phyloP scores from a whole-genome alignment of 192 early-diverging fungal species.

The Entomortierella chlamydospora region DNA sequence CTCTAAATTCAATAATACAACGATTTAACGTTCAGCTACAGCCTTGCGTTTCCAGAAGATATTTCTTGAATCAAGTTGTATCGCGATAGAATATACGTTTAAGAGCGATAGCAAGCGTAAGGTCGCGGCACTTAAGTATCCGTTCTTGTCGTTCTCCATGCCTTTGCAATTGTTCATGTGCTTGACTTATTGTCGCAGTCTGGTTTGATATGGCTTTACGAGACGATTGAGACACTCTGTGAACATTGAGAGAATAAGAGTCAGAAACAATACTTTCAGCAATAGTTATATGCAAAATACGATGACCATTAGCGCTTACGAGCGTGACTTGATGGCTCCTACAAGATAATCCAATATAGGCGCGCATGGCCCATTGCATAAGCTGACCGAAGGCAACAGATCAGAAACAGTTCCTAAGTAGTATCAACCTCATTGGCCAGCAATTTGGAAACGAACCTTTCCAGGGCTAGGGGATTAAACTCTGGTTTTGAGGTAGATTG shows the following conservation, averaged over 20 bases:
- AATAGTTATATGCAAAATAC: too few relatives aligned
- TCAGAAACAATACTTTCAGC: too few relatives aligned
- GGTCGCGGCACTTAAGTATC: conserved; percentile 6
- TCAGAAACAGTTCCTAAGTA: neutral
- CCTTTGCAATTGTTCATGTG: neutral
- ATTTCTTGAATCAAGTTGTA: too few relatives aligned
- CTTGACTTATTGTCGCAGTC: neutral
- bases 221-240: neutral
- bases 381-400: neutral
- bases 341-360: conserved; percentile 31
- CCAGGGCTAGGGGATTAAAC: neutral
- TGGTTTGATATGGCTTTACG: neutral
- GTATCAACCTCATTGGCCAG: neutral
- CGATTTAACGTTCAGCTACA: neutral
- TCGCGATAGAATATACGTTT: conserved; percentile 22
- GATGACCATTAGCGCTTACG: conserved; percentile 21
- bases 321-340: conserved; percentile 20
- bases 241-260: neutral
- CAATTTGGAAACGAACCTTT: neutral
- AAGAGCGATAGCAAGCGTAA: conserved; percentile 17
- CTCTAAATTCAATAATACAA: conserved; percentile 7
- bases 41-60: too few relatives aligned
- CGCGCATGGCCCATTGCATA: conserved; percentile 33
- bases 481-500: neutral
- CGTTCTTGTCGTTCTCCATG: neutral